Conservation (phyloP, 352 stramenopile genomes). For the Phytophthora vignae region DNA sequence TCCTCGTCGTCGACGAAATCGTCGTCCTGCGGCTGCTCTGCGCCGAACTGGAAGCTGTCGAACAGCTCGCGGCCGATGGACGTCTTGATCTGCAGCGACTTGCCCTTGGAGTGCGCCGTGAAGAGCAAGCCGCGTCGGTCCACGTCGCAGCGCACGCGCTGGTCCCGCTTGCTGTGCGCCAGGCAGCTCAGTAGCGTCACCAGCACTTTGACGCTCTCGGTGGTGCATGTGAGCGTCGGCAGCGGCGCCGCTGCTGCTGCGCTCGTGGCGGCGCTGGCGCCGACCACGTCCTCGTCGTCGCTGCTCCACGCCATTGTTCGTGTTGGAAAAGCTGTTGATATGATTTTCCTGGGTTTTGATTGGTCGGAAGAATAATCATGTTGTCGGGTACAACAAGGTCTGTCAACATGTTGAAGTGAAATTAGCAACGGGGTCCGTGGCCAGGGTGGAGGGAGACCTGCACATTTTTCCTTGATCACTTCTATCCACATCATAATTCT, state of each 20-base stretch:
- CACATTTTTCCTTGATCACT: neutral
- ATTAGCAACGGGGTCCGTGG: neutral
- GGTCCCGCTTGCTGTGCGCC: conserved; percentile 72
- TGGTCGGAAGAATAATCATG: neutral
- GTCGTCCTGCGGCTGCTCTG: conserved; percentile 16
- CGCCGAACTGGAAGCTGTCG: conserved; percentile 64
- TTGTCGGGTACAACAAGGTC: neutral
- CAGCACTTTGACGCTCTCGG: conserved; percentile 79
- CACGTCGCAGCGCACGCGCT: conserved; percentile 82
- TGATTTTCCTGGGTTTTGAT: neutral
- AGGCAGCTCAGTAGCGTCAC: conserved; percentile 79
- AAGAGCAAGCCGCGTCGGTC: conserved; percentile 73
- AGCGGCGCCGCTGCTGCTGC: conserved; percentile 8
- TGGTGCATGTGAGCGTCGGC: conserved; percentile 58
- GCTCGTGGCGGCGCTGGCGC: neutral
- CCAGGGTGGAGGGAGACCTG: neutral
- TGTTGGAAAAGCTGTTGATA: neutral
- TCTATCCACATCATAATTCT: neutral
- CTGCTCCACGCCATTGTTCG: conserved; percentile 31
- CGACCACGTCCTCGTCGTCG: conserved; percentile 28
- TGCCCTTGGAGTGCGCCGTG: conserved; percentile 83
- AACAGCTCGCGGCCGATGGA: conserved; percentile 81
- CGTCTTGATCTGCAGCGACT: conserved; percentile 90
- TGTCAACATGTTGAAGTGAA: neutral
- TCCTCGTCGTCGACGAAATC: conserved; percentile 33